Conservation (phyloP, 495 filamentous ascomycete genomes). For the Penicillium paradoxum region DNA sequence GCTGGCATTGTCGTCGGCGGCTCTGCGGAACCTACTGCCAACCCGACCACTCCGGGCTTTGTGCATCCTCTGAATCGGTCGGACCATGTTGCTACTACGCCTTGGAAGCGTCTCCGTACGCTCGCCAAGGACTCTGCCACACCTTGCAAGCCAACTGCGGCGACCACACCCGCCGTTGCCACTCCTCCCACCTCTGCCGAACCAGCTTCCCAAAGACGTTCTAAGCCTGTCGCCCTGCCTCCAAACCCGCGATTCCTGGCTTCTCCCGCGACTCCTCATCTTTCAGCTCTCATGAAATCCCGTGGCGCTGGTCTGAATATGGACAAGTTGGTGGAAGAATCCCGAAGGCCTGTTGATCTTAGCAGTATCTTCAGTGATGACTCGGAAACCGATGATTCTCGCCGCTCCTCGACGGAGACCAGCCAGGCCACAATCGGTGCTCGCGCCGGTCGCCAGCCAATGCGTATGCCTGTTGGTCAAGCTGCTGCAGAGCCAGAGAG, state of each 20-base stretch:
- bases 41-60: constrained; percentile 41
- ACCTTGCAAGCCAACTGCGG: constrained; percentile 17
- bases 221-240: constrained; percentile 12
- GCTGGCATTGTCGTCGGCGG: constrained; percentile 50
- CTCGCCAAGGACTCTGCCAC: constrained; percentile 39
- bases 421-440: constrained; percentile 27
- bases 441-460: constrained; percentile 44
- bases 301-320: constrained; percentile 62
- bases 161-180: constrained; percentile 15
- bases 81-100: constrained; percentile 48
- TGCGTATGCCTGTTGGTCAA: constrained; percentile 53
- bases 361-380: constrained; percentile 50
- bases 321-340: constrained; percentile 41
- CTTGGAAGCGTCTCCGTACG: constrained; percentile 43
- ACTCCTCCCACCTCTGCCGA: constrained; percentile 28
- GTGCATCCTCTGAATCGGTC: constrained; percentile 67
- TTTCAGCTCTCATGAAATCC: constrained; percentile 65
- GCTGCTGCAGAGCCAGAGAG: constrained; percentile 47
- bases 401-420: constrained; percentile 42
- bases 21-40: constrained; percentile 42
- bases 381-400: constrained; percentile 44
- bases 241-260: constrained; percentile 32
- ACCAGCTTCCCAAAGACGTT: constrained; percentile 1
- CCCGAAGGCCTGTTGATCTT: constrained; percentile 19
- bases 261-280: constrained; percentile 67